phyloP scores from a whole-genome alignment of 164 flowering plant genomes.

The Houttuynia cordata region DNA sequence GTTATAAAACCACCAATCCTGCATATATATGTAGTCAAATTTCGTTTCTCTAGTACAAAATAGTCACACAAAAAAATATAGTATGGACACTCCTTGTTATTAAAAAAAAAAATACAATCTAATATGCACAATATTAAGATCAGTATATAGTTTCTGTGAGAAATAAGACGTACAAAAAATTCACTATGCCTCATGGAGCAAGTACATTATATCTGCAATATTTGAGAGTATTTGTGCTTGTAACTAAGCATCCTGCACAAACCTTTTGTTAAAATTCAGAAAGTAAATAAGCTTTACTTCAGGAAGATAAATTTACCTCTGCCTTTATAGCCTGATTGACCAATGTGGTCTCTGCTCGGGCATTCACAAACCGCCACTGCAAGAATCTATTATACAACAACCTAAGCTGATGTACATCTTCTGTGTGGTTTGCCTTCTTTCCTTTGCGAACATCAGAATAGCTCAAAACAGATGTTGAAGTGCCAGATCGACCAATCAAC shows the following conservation, averaged over 20 bases:
- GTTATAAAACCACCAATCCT: not conserved
- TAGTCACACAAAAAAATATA: no score
- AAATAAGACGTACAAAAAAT: no score
- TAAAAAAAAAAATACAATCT: no score
- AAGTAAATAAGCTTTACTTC: no score
- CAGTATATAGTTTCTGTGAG: no score
- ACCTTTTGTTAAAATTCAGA: not conserved
- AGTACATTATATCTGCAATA: no score
- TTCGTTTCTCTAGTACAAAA: not conserved
- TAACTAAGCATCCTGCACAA: not conserved
- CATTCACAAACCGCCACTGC: slow-evolving; percentile 87
- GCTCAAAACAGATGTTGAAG: slow-evolving; percentile 66
- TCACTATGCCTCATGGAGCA: no score
- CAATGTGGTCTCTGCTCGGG: slow-evolving; percentile 46
- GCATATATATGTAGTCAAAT: not conserved
- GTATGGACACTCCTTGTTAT: no score
- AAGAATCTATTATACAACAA: slow-evolving; percentile 64
- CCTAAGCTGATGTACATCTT: slow-evolving; percentile 85
- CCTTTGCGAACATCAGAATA: slow-evolving; percentile 68
- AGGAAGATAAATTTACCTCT: slow-evolving; percentile 37
- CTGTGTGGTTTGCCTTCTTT: slow-evolving; percentile 57
- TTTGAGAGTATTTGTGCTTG: no score
- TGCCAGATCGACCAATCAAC: slow-evolving; percentile 33
- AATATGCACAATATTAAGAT: no score
- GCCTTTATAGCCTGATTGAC: slow-evolving; percentile 42